phyloP scores from a whole-genome alignment of 2,329 filamentous ascomycete species.

The Exophiala sp. region DNA sequence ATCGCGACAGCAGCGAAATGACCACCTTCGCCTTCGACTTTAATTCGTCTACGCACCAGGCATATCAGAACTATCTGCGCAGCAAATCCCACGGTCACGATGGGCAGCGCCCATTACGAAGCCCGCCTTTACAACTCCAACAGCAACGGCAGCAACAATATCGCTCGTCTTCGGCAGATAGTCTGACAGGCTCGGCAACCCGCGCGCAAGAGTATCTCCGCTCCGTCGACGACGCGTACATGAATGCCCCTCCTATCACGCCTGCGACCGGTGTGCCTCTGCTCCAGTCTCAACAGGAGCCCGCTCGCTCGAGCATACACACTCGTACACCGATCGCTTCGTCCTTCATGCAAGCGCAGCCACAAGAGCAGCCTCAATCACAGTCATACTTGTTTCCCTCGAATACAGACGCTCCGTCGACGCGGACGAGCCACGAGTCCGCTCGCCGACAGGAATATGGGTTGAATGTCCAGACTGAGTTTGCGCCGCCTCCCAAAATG shows the following conservation, averaged over 20 bases:
- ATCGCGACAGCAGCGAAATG: conserved; percentile 10
- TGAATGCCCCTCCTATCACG: conserved; percentile 7
- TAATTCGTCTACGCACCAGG: conserved; percentile 14
- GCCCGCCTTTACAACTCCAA: not conserved
- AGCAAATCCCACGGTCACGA: not conserved
- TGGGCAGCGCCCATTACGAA: not conserved
- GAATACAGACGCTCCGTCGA: not conserved
- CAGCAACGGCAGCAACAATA: conserved; percentile 1
- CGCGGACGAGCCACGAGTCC: conserved; percentile 2
- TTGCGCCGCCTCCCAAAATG: conserved; percentile 12
- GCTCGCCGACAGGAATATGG: not conserved
- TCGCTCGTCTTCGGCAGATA: no score
- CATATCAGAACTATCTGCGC: conserved; percentile 13
- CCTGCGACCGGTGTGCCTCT: conserved; percentile 17
- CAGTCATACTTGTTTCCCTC: not conserved
- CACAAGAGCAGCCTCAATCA: not conserved
- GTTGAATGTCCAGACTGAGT: conserved; percentile 20
- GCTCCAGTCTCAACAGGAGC: conserved; percentile 3
- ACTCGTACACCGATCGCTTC: not conserved
- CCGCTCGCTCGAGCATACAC: not conserved
- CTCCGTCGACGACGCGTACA: conserved; percentile 7
- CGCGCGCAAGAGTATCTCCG: conserved; percentile 13
- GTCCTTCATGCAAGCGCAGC: not conserved
- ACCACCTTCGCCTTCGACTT: conserved; percentile 17
- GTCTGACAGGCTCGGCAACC: not conserved